Conservation (phyloP, 163 green algal genomes). For the Scenedesmus sp. region DNA sequence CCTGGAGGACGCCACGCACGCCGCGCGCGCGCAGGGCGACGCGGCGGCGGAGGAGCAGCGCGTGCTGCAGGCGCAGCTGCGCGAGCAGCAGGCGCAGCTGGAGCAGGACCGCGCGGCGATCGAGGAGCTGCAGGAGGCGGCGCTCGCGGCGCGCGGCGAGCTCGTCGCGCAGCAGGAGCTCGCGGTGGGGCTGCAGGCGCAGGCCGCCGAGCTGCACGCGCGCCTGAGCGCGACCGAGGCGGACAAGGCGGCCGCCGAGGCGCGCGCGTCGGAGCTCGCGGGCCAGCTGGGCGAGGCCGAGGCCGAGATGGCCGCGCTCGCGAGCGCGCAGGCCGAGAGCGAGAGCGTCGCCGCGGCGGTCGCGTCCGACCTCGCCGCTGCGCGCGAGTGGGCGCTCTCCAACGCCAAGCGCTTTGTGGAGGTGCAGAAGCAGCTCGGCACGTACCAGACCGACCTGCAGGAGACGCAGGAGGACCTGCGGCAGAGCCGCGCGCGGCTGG, state of each 20-base stretch:
- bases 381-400: slow-evolving; percentile 17
- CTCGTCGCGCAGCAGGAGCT: slow-evolving; percentile 8
- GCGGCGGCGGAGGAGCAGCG: neutral
- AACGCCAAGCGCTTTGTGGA: slow-evolving; percentile 18
- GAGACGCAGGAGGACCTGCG: slow-evolving; percentile 28
- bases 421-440: slow-evolving; percentile 35
- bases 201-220: neutral
- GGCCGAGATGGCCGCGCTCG: slow-evolving; percentile 9
- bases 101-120: slow-evolving; percentile 14
- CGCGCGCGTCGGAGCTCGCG: neutral
- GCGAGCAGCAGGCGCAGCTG: slow-evolving; percentile 21
- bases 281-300: slow-evolving; percentile 28
- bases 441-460: slow-evolving; percentile 14
- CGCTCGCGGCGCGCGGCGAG: neutral
- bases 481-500: neutral
- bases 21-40: slow-evolving; percentile 1
- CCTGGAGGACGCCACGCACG: neutral
- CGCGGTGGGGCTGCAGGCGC: slow-evolving; percentile 3
- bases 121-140: slow-evolving; percentile 22
- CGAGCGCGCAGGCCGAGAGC: slow-evolving; percentile 19
- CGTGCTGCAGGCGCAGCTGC: slow-evolving; percentile 23
- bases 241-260: slow-evolving; percentile 24
- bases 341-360: slow-evolving; percentile 35
- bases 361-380: slow-evolving; percentile 27
- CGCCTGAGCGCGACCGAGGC: slow-evolving; percentile 10